phyloP scores from a whole-genome alignment of 169 alveolate species.

The Plasmodium chabaudi region DNA sequence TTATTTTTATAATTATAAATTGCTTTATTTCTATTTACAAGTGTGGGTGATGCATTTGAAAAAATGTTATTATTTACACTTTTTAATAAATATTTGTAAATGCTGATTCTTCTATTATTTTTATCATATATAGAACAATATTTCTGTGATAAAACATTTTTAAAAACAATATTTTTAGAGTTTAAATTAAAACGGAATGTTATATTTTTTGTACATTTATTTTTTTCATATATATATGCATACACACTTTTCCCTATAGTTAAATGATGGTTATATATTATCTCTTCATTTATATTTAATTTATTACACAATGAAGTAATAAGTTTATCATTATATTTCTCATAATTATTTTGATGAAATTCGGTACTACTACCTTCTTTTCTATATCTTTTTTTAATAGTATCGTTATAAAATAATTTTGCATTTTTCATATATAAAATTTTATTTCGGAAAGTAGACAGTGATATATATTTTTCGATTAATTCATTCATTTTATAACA shows the following conservation, averaged over 20 bases:
- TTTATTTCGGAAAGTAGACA: constrained; percentile 6
- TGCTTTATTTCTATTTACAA: constrained; percentile 11
- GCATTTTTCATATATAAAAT: constrained; percentile 7
- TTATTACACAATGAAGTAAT: constrained; percentile 34
- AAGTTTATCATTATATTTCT: constrained; percentile 1
- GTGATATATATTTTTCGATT: constrained; percentile 26
- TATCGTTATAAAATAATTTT: not conserved
- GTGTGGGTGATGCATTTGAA: constrained; percentile 7
- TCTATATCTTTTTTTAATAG: not conserved
- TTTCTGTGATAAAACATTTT: constrained; percentile 29
- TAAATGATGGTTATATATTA: constrained; percentile 46
- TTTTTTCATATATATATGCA: constrained; percentile 69
- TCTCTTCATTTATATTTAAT: constrained; percentile 45
- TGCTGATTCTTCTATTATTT: constrained; percentile 10
- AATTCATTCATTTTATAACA: constrained; percentile 41
- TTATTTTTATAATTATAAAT: constrained; percentile 72
- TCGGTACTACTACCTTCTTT: not conserved
- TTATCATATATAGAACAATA: constrained; percentile 3
- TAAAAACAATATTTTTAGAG: constrained; percentile 40
- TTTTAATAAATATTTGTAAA: constrained; percentile 23
- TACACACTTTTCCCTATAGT: constrained; percentile 39
- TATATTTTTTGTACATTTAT: constrained; percentile 42
- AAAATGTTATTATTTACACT: constrained; percentile 28
- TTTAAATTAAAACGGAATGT: constrained; percentile 60
- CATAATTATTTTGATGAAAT: not conserved